Conservation (phyloP, 2,329 filamentous ascomycete species). For the Arthrobotrys musiformis region DNA sequence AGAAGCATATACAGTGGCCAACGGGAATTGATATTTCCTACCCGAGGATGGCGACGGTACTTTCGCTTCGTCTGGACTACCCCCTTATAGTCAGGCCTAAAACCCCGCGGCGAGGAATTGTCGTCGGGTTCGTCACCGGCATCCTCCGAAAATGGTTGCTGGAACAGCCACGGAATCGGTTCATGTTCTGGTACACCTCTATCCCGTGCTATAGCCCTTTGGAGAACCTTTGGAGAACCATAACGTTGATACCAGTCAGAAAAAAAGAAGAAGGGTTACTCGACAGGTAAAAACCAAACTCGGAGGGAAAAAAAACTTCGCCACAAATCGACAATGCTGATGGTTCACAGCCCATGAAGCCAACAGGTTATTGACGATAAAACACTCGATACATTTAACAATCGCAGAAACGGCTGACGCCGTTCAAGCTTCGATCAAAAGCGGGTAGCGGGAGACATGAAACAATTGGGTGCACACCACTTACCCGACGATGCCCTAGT, state of each 20-base stretch:
- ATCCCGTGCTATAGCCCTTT: constrained; percentile 80
- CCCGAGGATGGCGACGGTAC: constrained; percentile 81
- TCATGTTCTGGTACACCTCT: constrained; percentile 71
- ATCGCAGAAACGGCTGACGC: constrained; percentile 19
- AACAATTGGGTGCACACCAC: constrained; percentile 59
- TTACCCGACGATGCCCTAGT: constrained; percentile 80
- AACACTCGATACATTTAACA: not conserved
- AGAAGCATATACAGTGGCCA: not conserved
- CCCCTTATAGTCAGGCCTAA: constrained; percentile 65
- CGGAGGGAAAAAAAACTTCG: too few relatives aligned
- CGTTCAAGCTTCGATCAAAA: constrained; percentile 43
- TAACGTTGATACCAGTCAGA: constrained; percentile 24
- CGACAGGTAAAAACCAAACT: too few relatives aligned
- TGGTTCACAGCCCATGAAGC: not conserved
- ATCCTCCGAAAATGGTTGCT: constrained; percentile 60
- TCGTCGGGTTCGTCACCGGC: constrained; percentile 71
- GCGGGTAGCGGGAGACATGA: constrained; percentile 36
- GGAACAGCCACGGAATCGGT: constrained; percentile 60
- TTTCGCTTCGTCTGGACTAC: constrained; percentile 73
- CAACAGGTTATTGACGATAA: not conserved
- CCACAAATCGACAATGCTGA: not conserved
- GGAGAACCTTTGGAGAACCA: constrained; percentile 73
- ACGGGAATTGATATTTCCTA: constrained; percentile 62
- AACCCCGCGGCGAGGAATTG: constrained; percentile 66
- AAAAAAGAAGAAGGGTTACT: too few relatives aligned